These are phyloP conservation scores for Sherardia arvensis DNA, from an alignment of 257 asterid species.

Conservation along the genomic window DNA sequence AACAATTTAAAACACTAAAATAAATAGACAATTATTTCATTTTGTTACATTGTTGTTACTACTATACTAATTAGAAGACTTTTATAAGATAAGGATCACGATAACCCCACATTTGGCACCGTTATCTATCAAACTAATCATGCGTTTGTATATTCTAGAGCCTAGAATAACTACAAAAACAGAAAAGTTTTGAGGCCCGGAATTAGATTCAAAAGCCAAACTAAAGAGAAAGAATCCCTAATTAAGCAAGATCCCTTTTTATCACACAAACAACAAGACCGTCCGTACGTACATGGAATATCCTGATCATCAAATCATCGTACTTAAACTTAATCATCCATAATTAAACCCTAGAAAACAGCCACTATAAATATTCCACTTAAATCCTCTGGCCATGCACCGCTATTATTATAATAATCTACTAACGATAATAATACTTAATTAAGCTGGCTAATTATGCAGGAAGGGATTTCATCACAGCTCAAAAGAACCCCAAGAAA, in stretches of 20 bases:
- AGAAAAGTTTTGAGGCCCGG: neutral
- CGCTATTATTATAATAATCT: no score
- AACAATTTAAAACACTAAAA: no score
- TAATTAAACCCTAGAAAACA: neutral
- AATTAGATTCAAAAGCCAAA: constrained; percentile 1
- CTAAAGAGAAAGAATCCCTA: neutral
- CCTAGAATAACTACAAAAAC: neutral
- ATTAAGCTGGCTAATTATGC: neutral
- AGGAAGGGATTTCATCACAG: no score
- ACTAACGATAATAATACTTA: neutral
- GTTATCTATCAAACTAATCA: neutral
- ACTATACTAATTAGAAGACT: no score
- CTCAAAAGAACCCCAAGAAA: constrained; percentile 4
- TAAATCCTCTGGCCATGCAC: no score
- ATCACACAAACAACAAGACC: constrained; percentile 3
- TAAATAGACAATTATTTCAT: no score
- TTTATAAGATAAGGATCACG: no score
- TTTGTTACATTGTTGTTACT: no score
- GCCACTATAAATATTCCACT: neutral
- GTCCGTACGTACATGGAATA: constrained; percentile 9
- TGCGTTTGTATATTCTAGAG: neutral
- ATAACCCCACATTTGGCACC: no score
- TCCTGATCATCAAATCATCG: constrained; percentile 4
- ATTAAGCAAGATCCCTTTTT: constrained; percentile 3
- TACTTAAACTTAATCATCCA: neutral